These are phyloP conservation scores for Mucor velutinosus DNA, from an alignment of 371 early-diverging fungal species.

Conservation along the genomic window DNA sequence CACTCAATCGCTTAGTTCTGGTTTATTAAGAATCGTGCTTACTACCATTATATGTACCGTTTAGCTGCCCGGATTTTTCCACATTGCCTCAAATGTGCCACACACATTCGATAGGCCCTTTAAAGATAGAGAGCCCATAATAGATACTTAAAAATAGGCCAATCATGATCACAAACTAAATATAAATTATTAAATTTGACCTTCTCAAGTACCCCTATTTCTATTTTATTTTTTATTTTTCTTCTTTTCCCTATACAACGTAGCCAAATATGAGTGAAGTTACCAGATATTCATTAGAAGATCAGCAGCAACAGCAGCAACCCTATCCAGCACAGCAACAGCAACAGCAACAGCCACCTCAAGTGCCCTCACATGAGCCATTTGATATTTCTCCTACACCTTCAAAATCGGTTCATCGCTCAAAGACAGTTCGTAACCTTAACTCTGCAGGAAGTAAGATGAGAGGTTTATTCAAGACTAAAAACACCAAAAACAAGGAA, in stretches of 20 bases:
- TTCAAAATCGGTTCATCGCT: constrained; percentile 27
- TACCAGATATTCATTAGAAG: constrained; percentile 8
- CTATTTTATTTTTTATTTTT: neutral
- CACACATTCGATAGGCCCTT: neutral
- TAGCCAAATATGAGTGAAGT: constrained; percentile 5
- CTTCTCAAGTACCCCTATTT: neutral
- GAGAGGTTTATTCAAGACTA: constrained; percentile 27
- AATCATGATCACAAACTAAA: neutral
- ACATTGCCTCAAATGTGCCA: neutral
- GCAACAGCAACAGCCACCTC: constrained; percentile 11
- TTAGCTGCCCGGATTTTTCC: too few species aligned
- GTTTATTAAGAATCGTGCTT: too few species aligned
- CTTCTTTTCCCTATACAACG: neutral
- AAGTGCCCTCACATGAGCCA: constrained; percentile 16
- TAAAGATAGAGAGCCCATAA: neutral
- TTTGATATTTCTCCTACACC: constrained; percentile 13
- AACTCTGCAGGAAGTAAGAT: constrained; percentile 30
- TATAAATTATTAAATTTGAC: neutral
- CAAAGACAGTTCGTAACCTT: constrained; percentile 36
- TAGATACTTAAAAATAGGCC: neutral
- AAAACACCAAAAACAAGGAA: constrained; percentile 13
- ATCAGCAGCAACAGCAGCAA: neutral
- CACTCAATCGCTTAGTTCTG: neutral
- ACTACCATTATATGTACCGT: too few species aligned
- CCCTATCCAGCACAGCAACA: neutral